These are phyloP conservation scores for Marchantia polymorpha DNA, from an alignment of 225 moss, liverwort and hornwort genomes.

Conservation along the genomic window DNA sequence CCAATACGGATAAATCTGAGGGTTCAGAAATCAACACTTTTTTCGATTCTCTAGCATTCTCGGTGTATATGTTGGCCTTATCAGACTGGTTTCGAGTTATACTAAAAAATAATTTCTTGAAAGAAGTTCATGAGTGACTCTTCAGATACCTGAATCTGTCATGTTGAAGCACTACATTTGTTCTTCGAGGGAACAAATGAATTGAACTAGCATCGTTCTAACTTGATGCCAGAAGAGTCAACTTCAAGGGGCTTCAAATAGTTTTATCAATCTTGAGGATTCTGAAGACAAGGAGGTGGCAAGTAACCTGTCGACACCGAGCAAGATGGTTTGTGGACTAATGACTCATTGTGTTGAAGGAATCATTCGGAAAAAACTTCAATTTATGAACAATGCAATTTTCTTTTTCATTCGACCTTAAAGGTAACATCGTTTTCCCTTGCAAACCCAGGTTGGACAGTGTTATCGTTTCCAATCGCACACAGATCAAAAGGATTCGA, in stretches of 20 bases:
- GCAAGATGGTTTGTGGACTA: background rate
- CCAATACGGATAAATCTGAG: too few species aligned
- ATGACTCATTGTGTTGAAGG: too few species aligned
- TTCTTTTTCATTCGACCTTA: background rate
- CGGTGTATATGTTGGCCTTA: too few species aligned
- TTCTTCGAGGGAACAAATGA: too few species aligned
- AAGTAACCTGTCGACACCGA: background rate
- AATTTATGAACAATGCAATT: background rate
- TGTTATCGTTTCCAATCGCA: background rate
- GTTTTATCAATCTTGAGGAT: background rate
- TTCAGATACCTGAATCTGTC: too few species aligned
- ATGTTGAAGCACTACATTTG: too few species aligned
- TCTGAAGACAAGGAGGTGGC: background rate
- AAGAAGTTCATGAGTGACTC: too few species aligned
- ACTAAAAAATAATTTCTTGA: too few species aligned
- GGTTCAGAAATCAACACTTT: too few species aligned
- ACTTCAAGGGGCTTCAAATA: background rate
- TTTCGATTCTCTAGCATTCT: too few species aligned
- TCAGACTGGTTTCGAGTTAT: too few species aligned
- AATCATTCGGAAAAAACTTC: too few species aligned
- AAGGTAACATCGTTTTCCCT: background rate
- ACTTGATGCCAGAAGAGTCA: background rate
- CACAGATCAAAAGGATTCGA: background rate
- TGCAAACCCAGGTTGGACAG: background rate
- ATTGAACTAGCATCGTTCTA: background rate